These are phyloP conservation scores for Fusarium nygamai DNA, from an alignment of 2,329 filamentous ascomycete species.

Conservation along the genomic window DNA sequence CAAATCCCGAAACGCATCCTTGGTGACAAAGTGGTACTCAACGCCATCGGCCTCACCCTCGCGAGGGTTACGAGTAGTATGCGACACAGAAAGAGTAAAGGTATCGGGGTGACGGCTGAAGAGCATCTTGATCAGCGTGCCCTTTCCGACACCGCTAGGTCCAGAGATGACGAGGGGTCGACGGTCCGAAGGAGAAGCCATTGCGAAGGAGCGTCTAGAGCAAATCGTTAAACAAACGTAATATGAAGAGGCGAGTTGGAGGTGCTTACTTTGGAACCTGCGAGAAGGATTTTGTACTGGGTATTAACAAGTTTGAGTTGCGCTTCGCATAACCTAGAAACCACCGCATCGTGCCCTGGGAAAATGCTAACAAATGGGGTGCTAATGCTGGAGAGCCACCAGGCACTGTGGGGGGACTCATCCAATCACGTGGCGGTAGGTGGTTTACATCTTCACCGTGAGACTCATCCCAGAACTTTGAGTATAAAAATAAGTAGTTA, in stretches of 20 bases:
- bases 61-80: constrained; percentile 86
- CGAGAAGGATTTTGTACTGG: constrained; percentile 10
- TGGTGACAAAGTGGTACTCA: constrained; percentile 82
- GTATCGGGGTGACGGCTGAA: constrained; percentile 65
- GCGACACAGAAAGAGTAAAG: constrained; percentile 68
- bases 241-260: no score
- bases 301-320: constrained; percentile 12
- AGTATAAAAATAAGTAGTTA: neutral
- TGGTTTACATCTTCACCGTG: neutral
- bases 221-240: neutral
- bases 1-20: constrained; percentile 72
- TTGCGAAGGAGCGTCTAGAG: constrained; percentile 33
- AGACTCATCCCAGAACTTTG: neutral
- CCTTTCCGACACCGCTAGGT: constrained; percentile 83
- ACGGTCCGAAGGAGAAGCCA: constrained; percentile 54
- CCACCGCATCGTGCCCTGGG: constrained; percentile 24
- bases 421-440: constrained; percentile 16
- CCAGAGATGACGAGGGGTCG: constrained; percentile 82
- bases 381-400: constrained; percentile 2
- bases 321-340: constrained; percentile 31
- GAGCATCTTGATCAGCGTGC: constrained; percentile 78
- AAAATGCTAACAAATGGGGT: constrained; percentile 27
- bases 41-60: constrained; percentile 77
- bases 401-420: constrained; percentile 15
- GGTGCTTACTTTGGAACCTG: constrained; percentile 10